Evolutionary conservation across 345 rosid species (phyloP), one percentile per base, ranked within the genome.

Genomic region (Leavenworthia alabamica): DNA sequence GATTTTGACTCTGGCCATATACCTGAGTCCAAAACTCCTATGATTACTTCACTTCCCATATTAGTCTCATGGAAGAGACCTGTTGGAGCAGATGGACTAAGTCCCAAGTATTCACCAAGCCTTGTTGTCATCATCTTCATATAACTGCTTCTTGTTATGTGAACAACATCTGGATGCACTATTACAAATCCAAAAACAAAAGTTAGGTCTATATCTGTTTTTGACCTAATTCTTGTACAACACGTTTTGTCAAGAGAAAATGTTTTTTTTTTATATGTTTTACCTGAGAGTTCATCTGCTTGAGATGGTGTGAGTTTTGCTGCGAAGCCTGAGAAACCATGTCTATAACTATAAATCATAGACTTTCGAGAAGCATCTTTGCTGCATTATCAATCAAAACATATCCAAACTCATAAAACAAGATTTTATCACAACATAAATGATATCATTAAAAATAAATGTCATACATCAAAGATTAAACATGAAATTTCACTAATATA

Each of bases 311-410:
- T 79, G 29, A 88, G 82, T 73, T 77, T 75, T 10, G 86, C 95
- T 44, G 95, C 85, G 68, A 87, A 87, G 22, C 91, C 91, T 4
- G 91, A 84, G 66, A 87, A 84, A 35, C 85, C 85, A 73, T 84
- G 87, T 73, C 76, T 80, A 68, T 83, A 87, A 73, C 85, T 83
- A 70, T 87, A 83, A 57, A 87, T 79, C 78, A 87, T 77, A 66
- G 62, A 74, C 60, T 77, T 61, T 44, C 67, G 60, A 7, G 86
- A 83, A 6, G 75, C 64, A 65, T 80, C 68, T 61, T 74, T 78
- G 80, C 89, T 84, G 83, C 78, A 77, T 49, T 4, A 67, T 44
- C n/a, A 62, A 4, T 47, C 7, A 39, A 70, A 22, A 36, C 14
- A 15, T 41, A 60, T 39, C 40, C 6, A 54, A 55, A 14, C 32